These are phyloP conservation scores for Hanseniaspora thailandica DNA, from an alignment of 805 yeast genomes.

Conservation along the genomic window DNA sequence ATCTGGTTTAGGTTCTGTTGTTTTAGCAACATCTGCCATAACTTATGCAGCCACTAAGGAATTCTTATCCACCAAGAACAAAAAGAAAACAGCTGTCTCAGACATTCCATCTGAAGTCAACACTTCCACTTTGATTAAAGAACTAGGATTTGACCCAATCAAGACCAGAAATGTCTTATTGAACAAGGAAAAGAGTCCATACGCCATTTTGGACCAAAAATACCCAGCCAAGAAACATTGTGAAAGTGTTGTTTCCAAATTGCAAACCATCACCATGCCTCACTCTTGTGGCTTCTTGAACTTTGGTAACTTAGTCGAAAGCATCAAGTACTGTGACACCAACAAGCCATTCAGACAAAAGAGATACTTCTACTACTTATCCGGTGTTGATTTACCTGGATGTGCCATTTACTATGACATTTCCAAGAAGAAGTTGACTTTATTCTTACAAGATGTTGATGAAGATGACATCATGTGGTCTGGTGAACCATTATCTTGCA, in stretches of 20 bases:
- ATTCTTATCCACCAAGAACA: not conserved
- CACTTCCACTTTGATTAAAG: conserved; percentile 11
- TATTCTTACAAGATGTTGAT: conserved; percentile 76
- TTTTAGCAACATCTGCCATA: conserved; percentile 14
- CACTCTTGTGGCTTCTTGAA: conserved; percentile 47
- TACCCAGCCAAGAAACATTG: conserved; percentile 84
- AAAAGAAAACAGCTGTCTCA: not conserved
- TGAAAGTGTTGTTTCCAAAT: conserved; percentile 35
- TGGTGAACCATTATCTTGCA: conserved; percentile 64
- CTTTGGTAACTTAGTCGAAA: conserved; percentile 42
- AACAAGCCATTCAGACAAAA: conserved; percentile 72
- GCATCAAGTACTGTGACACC: conserved; percentile 67
- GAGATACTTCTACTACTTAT: conserved; percentile 75
- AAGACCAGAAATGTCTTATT: conserved; percentile 9
- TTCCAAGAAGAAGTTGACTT: conserved; percentile 42
- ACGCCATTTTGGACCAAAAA: conserved; percentile 31
- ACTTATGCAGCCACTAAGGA: conserved; percentile 13
- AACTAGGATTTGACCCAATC: conserved; percentile 15
- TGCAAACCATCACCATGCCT: conserved; percentile 21
- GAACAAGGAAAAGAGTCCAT: conserved; percentile 7
- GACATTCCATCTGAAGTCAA: conserved; percentile 6
- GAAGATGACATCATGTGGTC: conserved; percentile 93
- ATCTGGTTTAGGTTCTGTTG: conserved; percentile 10
- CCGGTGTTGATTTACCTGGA: conserved; percentile 77
- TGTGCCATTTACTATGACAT: conserved; percentile 53